phyloP scores from a whole-genome alignment of 2,329 filamentous ascomycete genomes.

The Exophiala alcalophila region DNA sequence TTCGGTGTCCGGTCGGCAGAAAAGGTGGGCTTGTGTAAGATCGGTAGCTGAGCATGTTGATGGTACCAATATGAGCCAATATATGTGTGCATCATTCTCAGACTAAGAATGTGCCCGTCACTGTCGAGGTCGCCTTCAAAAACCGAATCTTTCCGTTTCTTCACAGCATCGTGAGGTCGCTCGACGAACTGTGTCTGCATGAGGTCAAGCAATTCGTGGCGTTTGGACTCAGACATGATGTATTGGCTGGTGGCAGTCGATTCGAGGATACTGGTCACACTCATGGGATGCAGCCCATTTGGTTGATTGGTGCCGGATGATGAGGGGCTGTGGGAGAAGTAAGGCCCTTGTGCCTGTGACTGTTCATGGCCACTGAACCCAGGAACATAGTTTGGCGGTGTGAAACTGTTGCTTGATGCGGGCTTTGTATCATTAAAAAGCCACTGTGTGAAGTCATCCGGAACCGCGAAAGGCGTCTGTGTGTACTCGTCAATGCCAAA shows the following conservation, averaged over 20 bases:
- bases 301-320: constrained; percentile 14
- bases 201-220: constrained; percentile 75
- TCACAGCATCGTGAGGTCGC: constrained; percentile 68
- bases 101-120: constrained; percentile 65
- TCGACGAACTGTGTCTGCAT: constrained; percentile 81
- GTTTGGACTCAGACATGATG: constrained; percentile 81
- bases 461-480: constrained; percentile 82
- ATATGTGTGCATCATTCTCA: constrained; percentile 94
- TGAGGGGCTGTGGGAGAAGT: constrained; percentile 50
- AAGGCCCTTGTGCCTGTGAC: constrained; percentile 49
- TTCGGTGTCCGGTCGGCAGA: constrained; percentile 82
- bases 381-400: constrained; percentile 40
- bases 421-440: constrained; percentile 68
- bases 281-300: constrained; percentile 66
- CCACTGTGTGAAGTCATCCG: constrained; percentile 83
- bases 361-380: constrained; percentile 41
- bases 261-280: constrained; percentile 80
- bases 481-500: constrained; percentile 82
- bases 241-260: constrained; percentile 70
- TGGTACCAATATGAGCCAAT: constrained; percentile 92
- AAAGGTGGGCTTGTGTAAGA: constrained; percentile 92
- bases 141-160: constrained; percentile 72
- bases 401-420: constrained; percentile 52
- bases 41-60: constrained; percentile 90
- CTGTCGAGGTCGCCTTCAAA: constrained; percentile 72